phyloP scores from a whole-genome alignment of 2,329 filamentous ascomycete genomes.

The Colletotrichum spinosum region DNA sequence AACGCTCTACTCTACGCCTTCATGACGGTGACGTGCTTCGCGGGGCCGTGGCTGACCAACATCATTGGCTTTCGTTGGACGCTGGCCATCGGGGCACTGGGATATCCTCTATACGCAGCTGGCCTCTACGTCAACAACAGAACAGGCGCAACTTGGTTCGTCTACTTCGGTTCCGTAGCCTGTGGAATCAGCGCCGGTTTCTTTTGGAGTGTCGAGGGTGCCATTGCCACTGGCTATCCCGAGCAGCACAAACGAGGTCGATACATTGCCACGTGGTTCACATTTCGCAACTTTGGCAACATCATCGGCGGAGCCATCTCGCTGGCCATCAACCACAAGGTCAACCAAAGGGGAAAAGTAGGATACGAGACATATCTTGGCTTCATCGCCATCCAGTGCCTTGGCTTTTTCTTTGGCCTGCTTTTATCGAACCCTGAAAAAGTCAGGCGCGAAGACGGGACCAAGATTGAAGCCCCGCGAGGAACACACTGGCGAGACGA shows the following conservation, averaged over 20 bases:
- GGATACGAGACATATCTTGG: conserved; percentile 54
- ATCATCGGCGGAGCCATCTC: conserved; percentile 64
- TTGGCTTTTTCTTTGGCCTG: conserved; percentile 55
- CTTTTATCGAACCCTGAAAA: conserved; percentile 58
- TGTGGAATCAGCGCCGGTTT: conserved; percentile 71
- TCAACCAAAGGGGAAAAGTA: conserved; percentile 51
- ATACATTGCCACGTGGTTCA: conserved; percentile 64
- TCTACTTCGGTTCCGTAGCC: conserved; percentile 49
- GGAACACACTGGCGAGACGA: conserved; percentile 42
- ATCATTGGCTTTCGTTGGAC: conserved; percentile 51
- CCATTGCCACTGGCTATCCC: conserved; percentile 73
- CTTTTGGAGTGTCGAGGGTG: conserved; percentile 77
- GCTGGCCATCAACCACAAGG: conserved; percentile 57
- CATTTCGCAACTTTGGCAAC: conserved; percentile 53
- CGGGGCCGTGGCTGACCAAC: conserved; percentile 51
- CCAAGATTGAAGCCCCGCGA: conserved; percentile 45
- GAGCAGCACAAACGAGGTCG: conserved; percentile 70
- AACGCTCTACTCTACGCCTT: conserved; percentile 59
- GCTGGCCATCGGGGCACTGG: conserved; percentile 59
- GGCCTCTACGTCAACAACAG: conserved; percentile 69
- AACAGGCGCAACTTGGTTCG: conserved; percentile 56
- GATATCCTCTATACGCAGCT: conserved; percentile 73
- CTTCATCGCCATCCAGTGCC: conserved; percentile 60
- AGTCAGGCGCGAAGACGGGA: conserved; percentile 56
- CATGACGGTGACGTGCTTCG: conserved; percentile 57